Percentiles rank a stretch among this genome's conserved stretches.
phyloP scores from a whole-genome alignment of 2,329 filamentous ascomycete species.

The Didymella segeticola region DNA sequence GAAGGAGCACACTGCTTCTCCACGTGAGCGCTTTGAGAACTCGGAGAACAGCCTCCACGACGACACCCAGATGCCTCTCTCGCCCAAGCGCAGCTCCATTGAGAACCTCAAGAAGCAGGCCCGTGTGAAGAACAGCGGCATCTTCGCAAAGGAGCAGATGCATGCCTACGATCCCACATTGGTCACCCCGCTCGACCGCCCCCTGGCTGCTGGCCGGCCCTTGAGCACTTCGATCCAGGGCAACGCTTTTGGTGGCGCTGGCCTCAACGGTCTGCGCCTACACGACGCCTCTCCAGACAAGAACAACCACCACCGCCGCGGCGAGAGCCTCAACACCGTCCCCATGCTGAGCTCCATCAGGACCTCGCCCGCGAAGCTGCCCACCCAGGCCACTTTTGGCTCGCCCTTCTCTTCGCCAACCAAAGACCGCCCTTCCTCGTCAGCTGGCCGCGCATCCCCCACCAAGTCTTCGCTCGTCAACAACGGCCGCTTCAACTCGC shows the following conservation, averaged over 20 bases:
- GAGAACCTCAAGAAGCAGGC: constrained; percentile 95
- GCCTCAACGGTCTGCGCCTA: constrained; percentile 55
- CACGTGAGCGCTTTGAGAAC: constrained; percentile 74
- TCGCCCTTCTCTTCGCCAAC: constrained; percentile 34
- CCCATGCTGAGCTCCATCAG: constrained; percentile 65
- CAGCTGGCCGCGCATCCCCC: constrained; percentile 68
- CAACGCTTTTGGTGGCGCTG: constrained; percentile 70
- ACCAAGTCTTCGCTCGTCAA: constrained; percentile 87
- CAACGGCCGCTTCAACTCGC: constrained; percentile 62
- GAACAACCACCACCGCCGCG: constrained; percentile 52
- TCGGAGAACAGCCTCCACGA: constrained; percentile 51
- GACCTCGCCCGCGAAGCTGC: constrained; percentile 64
- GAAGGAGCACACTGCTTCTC: constrained; percentile 75
- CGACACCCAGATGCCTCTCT: constrained; percentile 69
- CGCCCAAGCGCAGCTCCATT: constrained; percentile 84
- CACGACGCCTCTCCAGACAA: constrained; percentile 34
- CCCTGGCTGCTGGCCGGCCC: constrained; percentile 69
- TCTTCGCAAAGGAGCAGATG: constrained; percentile 91
- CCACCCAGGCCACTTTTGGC: constrained; percentile 54
- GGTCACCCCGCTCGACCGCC: constrained; percentile 79
- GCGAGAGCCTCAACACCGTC: constrained; percentile 66
- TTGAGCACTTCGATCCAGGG: constrained; percentile 69
- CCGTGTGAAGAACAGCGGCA: constrained; percentile 96
- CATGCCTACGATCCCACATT: constrained; percentile 88
- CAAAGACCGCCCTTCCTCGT: constrained; percentile 33